A percentile compares a stretch with the other conserved stretches of the same genome.
phyloP scores from a whole-genome alignment of 768 basidiomycete genomes.

The Pleurotus cornucopiae region DNA sequence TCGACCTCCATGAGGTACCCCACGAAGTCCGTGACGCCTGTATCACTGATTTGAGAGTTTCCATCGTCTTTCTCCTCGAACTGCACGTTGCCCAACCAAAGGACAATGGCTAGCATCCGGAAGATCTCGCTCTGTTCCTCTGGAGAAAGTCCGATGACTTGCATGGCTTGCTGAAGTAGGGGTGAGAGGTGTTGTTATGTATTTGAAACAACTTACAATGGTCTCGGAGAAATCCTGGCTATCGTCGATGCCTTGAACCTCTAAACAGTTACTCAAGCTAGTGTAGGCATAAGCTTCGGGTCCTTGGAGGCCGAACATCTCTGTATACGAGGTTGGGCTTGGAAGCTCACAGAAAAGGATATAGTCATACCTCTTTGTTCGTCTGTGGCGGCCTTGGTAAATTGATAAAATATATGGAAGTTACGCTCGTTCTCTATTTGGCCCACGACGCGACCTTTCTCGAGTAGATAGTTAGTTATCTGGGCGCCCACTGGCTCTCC shows the following conservation, averaged over 20 bases:
- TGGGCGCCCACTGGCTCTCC: conserved; percentile 97
- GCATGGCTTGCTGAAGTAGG: conserved; percentile 78
- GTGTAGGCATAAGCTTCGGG: conserved; percentile 96
- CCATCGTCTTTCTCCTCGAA: conserved; percentile 88
- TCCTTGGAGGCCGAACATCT: conserved; percentile 91
- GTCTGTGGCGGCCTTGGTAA: conserved; percentile 90
- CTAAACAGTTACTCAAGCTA: conserved; percentile 85
- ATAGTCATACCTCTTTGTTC: conserved; percentile 74
- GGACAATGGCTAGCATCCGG: conserved; percentile 83
- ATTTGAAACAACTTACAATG: conserved; percentile 47
- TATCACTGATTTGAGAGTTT: conserved; percentile 76
- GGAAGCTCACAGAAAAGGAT: not conserved
- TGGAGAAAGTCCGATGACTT: conserved; percentile 79
- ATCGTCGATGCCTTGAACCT: conserved; percentile 91
- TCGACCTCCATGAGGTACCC: conserved; percentile 93
- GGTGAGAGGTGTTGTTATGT: not conserved
- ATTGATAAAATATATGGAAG: conserved; percentile 99
- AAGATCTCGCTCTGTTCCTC: conserved; percentile 91
- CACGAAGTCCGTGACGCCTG: conserved; percentile 90
- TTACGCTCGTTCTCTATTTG: conserved; percentile 96
- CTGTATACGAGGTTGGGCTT: conserved; percentile 35
- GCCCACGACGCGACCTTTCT: conserved; percentile 95
- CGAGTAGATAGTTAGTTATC: conserved; percentile 96
- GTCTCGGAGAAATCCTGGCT: conserved; percentile 84
- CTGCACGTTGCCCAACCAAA: conserved; percentile 97